Evolutionary conservation across 345 rosid genomes (phyloP), one percentile per base, ranked within the genome.

Genomic region (Acer campestre): DNA sequence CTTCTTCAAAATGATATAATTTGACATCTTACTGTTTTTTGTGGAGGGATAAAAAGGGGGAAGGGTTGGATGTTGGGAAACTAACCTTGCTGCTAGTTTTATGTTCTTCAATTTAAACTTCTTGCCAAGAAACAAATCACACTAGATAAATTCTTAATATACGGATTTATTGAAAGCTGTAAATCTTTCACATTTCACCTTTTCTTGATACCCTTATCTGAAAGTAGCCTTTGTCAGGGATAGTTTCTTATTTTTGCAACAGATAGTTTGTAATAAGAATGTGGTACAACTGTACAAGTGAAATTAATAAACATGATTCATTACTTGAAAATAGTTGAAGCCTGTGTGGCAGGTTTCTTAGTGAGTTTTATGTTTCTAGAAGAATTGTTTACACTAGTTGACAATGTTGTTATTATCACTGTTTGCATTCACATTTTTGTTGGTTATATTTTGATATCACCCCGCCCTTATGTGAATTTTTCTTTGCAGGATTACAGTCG

Each of bases 401-500:
- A 72, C 9, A 2, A 42, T 58, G 61, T 44, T 74, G n/a, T n/a
- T 27, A 12, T 31, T 48, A 0, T 73, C 40, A 1, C 51, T 23
- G 46, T 74, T 61, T 7, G 12, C 17, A 5, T 51, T 59, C 31
- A 4, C 53, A 13, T 55, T 42, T 42, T 71, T 40, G 44, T 22
- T 23, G 61, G 38, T 59, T 42, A 61, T 70, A 59, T 38, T 59
- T 55, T 75, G 53, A 55, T 80, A 82, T 55, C 61, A 40, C 62
- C 35, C 61, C 20, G 11, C 29, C 25, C 14, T 16, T 55, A 67
- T 71, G 16, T 76, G 81, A 48, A 70, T 77, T 73, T 42, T 84
- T 61, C 62, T 79, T 84, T 80, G 78, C 97, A 96, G 99, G 85
- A 70, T 59, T 94, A 96, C 98, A 91, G 89, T 82, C 97, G 98